Evolutionary conservation across 345 rosid species (phyloP).

Genomic region (Raphanus raphanistrum): DNA sequence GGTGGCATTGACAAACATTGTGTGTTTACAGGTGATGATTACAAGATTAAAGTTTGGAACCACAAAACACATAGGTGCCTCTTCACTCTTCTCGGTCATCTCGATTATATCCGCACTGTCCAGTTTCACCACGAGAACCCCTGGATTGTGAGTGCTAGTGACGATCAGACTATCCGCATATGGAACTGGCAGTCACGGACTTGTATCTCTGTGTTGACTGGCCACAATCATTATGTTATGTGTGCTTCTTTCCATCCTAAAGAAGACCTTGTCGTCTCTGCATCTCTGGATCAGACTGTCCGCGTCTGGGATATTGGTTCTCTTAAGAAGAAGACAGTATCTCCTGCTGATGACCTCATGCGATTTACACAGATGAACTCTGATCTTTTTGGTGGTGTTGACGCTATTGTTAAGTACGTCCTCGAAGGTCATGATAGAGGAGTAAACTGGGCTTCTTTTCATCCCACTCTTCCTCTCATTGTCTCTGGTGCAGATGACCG

Average conservation of each 20-base stretch:
- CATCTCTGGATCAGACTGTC: constrained; percentile 56
- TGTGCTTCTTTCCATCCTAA: background rate
- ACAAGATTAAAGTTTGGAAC: constrained; percentile 67
- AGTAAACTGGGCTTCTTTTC: constrained; percentile 94
- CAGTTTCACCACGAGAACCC: constrained; percentile 89
- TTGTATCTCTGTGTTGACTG: background rate
- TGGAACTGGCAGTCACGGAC: constrained; percentile 74
- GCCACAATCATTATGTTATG: background rate
- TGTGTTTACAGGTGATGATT: constrained; percentile 69
- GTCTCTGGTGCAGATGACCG: constrained; percentile 83
- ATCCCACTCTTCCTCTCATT: constrained; percentile 77
- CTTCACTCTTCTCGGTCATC: constrained; percentile 84
- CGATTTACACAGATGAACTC: constrained; percentile 15
- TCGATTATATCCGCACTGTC: constrained; percentile 81
- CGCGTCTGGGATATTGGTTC: constrained; percentile 81
- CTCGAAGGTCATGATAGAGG: constrained; percentile 34
- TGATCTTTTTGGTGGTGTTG: background rate
- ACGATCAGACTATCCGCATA: constrained; percentile 85
- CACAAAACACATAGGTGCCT: constrained; percentile 77
- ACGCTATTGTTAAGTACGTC: background rate
- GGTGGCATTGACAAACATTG: background rate
- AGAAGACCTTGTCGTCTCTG: constrained; percentile 50
- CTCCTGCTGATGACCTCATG: constrained; percentile 41
- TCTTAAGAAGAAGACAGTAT: constrained; percentile 69
- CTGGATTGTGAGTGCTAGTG: constrained; percentile 95